phyloP scores from a whole-genome alignment of 1,139 yeast genomes.

The Nakaseomyces glabratus region DNA sequence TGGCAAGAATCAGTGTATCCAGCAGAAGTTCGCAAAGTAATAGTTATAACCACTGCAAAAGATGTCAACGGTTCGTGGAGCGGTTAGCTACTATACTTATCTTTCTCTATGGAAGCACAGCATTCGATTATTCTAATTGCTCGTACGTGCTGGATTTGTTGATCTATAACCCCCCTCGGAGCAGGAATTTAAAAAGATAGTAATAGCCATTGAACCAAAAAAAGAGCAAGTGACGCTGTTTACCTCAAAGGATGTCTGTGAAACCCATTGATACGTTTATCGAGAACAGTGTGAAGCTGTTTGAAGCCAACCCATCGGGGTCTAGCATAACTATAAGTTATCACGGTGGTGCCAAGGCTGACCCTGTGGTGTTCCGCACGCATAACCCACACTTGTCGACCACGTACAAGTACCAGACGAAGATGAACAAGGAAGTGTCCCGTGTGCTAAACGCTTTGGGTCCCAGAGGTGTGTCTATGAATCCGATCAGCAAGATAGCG shows the following conservation, averaged over 20 bases:
- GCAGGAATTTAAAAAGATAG: too few relatives aligned
- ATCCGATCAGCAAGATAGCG: conserved; percentile 18
- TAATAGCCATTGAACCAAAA: conserved; percentile 5
- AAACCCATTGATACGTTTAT: conserved; percentile 45
- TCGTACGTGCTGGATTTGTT: too few relatives aligned
- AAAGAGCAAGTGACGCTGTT: too few relatives aligned
- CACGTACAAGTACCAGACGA: conserved; percentile 52
- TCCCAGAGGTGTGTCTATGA: conserved; percentile 55
- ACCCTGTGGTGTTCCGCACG: conserved; percentile 52
- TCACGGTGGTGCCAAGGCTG: conserved; percentile 30
- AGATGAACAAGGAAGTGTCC: conserved; percentile 67
- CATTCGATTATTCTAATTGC: too few relatives aligned
- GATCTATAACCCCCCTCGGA: too few relatives aligned
- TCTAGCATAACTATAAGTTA: conserved; percentile 44
- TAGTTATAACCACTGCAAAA: too few relatives aligned
- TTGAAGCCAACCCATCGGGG: conserved; percentile 42
- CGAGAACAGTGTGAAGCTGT: conserved; percentile 38
- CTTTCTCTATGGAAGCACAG: too few relatives aligned
- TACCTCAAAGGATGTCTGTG: conserved; percentile 24
- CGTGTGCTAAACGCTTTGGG: conserved; percentile 76
- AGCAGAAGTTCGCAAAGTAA: too few relatives aligned
- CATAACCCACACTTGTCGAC: conserved; percentile 65
- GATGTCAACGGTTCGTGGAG: too few relatives aligned
- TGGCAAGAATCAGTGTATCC: too few relatives aligned
- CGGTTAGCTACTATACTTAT: too few relatives aligned